phyloP scores from a whole-genome alignment of 2,329 filamentous ascomycete species.

The Beauveria varroae region DNA sequence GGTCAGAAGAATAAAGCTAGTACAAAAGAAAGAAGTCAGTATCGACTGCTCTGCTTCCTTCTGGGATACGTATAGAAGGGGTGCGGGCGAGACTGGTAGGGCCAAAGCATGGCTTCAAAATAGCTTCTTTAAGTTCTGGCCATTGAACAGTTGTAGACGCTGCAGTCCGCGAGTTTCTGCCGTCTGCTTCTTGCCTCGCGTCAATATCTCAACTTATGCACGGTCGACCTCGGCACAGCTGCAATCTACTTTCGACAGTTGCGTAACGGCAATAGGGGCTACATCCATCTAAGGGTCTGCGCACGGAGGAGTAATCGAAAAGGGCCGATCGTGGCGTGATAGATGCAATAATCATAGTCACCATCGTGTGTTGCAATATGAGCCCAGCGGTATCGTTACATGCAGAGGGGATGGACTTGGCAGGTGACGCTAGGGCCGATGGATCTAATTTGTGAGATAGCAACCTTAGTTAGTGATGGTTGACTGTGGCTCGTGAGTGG shows the following conservation, averaged over 20 bases:
- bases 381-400: background rate
- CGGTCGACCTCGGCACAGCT: no score
- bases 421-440: background rate
- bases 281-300: background rate
- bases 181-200: no score
- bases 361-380: background rate
- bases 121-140: no score
- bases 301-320: background rate
- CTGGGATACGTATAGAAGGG: no score
- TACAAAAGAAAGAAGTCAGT: background rate
- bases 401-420: background rate
- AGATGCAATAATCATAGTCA: background rate
- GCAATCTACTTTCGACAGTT: no score
- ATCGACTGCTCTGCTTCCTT: background rate
- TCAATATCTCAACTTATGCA: no score
- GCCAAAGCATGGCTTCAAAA: no score
- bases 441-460: background rate
- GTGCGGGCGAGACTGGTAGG: no score
- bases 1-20: background rate
- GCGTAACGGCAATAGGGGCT: background rate
- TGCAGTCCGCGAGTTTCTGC: no score
- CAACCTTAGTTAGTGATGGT: background rate
- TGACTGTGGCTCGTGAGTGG: background rate
- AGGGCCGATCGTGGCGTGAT: conserved; percentile 7
- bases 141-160: no score